Evolutionary conservation across 208 protist genomes (phyloP).

Genomic region (Acanthamoeba healyi): DNA sequence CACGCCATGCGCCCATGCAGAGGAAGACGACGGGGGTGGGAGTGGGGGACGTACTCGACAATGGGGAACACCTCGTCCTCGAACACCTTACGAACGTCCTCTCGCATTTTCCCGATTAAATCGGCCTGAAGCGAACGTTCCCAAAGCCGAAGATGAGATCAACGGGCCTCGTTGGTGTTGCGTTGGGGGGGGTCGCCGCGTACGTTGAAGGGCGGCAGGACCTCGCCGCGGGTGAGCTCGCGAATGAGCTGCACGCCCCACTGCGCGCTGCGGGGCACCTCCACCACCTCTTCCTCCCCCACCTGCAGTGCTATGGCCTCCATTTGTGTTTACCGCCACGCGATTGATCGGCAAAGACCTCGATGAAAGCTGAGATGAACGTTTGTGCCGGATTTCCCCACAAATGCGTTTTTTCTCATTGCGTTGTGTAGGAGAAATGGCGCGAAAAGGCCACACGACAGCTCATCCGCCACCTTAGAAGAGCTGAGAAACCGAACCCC

Average conservation of each 20-base stretch:
- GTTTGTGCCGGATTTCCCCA: not conserved
- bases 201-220: constrained; percentile 25
- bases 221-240: not conserved
- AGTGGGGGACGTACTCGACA: not conserved
- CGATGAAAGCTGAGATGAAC: too few species aligned
- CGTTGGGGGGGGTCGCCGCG: too few species aligned
- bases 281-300: not conserved
- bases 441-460: not conserved
- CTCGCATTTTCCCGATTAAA: constrained; percentile 9
- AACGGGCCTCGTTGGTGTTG: too few species aligned
- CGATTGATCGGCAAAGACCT: too few species aligned
- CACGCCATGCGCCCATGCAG: not conserved
- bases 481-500: not conserved
- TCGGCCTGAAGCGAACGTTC: not conserved
- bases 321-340: not conserved
- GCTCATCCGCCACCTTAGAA: not conserved
- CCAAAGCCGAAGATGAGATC: not conserved
- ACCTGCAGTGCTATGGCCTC: not conserved
- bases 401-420: too few species aligned
- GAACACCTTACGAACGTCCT: not conserved
- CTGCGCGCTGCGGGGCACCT: not conserved
- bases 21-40: not conserved
- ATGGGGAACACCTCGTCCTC: not conserved
- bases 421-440: too few species aligned
- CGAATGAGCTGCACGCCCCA: constrained; percentile 31